Evolutionary conservation across 495 filamentous ascomycete species (phyloP).

Genomic region (Elaphomyces granulatus): DNA sequence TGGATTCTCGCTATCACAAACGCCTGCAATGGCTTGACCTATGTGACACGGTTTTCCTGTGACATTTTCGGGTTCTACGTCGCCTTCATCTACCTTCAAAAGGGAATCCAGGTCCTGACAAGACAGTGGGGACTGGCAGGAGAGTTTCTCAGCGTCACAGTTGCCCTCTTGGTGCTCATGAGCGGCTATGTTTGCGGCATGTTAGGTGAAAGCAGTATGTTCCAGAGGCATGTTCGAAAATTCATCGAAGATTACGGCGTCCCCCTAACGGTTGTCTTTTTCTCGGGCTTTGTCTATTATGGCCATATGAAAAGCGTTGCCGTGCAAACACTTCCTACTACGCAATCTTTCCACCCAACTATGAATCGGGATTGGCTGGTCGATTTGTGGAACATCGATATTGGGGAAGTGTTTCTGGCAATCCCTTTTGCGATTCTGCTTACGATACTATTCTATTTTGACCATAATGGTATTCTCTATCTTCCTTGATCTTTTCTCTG

Average conservation of each 20-base stretch:
- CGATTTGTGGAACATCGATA: conserved; percentile 69
- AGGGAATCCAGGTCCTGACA: conserved; percentile 66
- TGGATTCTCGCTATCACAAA: conserved; percentile 68
- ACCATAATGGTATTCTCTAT: conserved; percentile 57
- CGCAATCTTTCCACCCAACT: conserved; percentile 72
- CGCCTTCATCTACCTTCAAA: conserved; percentile 74
- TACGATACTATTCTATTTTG: conserved; percentile 85
- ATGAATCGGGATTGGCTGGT: conserved; percentile 68
- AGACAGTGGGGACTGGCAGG: conserved; percentile 39
- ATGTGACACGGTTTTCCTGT: conserved; percentile 73
- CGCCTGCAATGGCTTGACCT: conserved; percentile 62
- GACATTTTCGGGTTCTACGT: conserved; percentile 87
- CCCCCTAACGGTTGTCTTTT: conserved; percentile 71
- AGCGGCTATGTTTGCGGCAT: conserved; percentile 56
- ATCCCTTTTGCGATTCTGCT: conserved; percentile 78
- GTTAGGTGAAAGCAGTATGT: conserved; percentile 53
- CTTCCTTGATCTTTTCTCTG: not conserved
- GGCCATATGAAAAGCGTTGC: conserved; percentile 58
- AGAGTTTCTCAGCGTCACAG: conserved; percentile 57
- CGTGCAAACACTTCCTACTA: conserved; percentile 52
- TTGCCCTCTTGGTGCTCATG: conserved; percentile 58
- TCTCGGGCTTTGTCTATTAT: conserved; percentile 76
- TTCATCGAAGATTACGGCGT: conserved; percentile 79
- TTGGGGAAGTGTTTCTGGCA: conserved; percentile 68
- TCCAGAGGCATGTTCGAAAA: conserved; percentile 54